Conservation (phyloP, 2,329 filamentous ascomycete genomes). For the Plenodomus lindquistii region DNA sequence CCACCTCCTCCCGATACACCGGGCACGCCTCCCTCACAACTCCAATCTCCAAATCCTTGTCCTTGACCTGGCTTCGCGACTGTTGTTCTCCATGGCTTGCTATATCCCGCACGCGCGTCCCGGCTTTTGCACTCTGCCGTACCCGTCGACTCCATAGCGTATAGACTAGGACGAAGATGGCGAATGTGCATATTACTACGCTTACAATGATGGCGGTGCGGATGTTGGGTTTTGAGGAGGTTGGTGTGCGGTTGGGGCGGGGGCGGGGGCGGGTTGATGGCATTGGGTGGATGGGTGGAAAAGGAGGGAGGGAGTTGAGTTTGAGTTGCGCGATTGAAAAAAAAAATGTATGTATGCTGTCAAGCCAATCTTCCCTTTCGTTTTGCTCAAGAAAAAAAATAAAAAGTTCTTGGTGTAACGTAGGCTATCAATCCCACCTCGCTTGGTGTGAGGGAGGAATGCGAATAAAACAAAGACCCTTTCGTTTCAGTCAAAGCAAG, state of each 20-base stretch:
- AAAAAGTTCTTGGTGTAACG: no score
- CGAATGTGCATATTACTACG: constrained; percentile 6
- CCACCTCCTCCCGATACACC: constrained; percentile 8
- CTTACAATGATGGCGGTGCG: constrained; percentile 10
- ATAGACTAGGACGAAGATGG: not conserved
- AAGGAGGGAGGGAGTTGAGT: not conserved
- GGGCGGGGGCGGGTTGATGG: constrained; percentile 3
- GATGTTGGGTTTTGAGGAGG: constrained; percentile 2
- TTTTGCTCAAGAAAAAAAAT: no score
- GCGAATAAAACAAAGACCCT: no score
- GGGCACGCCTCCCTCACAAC: constrained; percentile 13
- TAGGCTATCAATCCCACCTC: no score
- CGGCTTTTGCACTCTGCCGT: constrained; percentile 5
- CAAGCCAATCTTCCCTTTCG: no score
- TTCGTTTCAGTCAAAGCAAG: no score
- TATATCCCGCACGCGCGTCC: not conserved
- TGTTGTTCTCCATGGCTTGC: not conserved
- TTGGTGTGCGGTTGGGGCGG: not conserved
- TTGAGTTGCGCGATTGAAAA: no score
- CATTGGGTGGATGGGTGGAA: constrained; percentile 4
- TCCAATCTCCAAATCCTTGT: constrained; percentile 10
- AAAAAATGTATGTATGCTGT: no score
- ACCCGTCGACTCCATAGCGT: constrained; percentile 4
- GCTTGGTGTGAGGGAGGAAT: no score
- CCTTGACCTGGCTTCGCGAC: not conserved